Conservation (phyloP, 768 basidiomycete species). For the Neoboletus magnificus region DNA sequence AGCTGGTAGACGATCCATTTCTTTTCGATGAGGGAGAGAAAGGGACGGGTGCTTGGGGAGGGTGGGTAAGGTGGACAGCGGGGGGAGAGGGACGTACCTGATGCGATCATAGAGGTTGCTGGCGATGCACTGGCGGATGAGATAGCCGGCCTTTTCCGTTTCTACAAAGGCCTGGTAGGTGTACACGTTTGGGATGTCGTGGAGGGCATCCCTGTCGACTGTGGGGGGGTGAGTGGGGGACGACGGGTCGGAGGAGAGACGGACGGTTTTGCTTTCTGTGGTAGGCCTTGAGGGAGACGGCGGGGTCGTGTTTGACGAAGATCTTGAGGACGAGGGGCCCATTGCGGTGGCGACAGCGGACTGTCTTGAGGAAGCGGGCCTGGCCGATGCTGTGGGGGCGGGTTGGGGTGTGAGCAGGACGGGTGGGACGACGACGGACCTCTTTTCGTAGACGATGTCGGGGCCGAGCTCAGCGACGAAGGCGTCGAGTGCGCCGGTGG, state of each 20-base stretch:
- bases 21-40: conserved; percentile 88
- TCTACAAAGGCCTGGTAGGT: conserved; percentile 88
- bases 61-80: not conserved
- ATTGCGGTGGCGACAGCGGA: conserved; percentile 80
- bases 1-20: conserved; percentile 98
- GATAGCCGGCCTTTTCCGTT: conserved; percentile 94
- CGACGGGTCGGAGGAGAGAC: not conserved
- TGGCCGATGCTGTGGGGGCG: conserved; percentile 24
- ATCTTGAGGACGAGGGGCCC: conserved; percentile 90
- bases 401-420: not conserved
- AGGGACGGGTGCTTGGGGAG: conserved; percentile 81
- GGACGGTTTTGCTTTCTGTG: conserved; percentile 75
- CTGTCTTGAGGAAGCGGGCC: conserved; percentile 61
- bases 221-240: not conserved
- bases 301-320: conserved; percentile 92
- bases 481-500: conserved; percentile 81
- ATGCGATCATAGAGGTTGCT: conserved; percentile 96
- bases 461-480: conserved; percentile 85
- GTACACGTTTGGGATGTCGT: conserved; percentile 85
- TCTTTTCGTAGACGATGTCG: conserved; percentile 90
- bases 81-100: conserved; percentile 54
- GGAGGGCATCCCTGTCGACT: conserved; percentile 85
- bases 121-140: conserved; percentile 91
- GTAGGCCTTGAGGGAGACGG: conserved; percentile 70
- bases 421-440: conserved; percentile 43